phyloP scores from a whole-genome alignment of 2,329 filamentous ascomycete species.

The Arthrobotrys iridis region DNA sequence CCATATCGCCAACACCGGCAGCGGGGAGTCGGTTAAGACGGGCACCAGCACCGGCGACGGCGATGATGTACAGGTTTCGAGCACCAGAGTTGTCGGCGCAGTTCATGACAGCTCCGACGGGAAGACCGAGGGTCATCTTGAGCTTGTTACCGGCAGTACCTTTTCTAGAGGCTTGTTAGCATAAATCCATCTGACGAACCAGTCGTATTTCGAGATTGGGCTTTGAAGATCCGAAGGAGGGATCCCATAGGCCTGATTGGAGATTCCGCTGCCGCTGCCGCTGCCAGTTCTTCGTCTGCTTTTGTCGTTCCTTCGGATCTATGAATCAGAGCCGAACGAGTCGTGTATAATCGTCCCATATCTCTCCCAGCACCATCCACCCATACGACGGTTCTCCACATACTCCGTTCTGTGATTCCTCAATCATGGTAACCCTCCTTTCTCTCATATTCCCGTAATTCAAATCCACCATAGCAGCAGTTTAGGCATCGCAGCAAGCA shows the following conservation, averaged over 20 bases:
- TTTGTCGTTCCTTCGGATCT: neutral
- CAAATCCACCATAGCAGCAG: neutral
- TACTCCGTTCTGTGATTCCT: no score
- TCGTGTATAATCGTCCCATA: neutral
- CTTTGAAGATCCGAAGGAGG: neutral
- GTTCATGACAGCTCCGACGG: conserved; percentile 99
- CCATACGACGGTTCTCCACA: no score
- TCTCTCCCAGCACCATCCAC: neutral
- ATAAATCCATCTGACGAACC: neutral
- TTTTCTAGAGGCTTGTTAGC: conserved; percentile 38
- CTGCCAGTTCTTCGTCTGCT: neutral
- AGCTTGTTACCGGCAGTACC: conserved; percentile 99
- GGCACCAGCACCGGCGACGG: conserved; percentile 97
- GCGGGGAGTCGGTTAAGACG: conserved; percentile 97
- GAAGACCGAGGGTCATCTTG: conserved; percentile 99
- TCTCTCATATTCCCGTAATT: neutral
- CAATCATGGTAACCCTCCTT: neutral
- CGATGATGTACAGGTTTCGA: conserved; percentile 99
- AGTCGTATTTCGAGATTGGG: neutral
- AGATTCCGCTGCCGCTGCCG: neutral
- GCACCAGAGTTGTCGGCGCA: conserved; percentile 99
- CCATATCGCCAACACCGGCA: conserved; percentile 99
- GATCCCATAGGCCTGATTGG: neutral
- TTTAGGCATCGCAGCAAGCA: conserved; percentile 22
- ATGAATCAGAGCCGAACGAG: neutral